Base-by-base conservation (phyloP, 768 basidiomycete species). In the Symmetrospora coprosmae region DNA sequence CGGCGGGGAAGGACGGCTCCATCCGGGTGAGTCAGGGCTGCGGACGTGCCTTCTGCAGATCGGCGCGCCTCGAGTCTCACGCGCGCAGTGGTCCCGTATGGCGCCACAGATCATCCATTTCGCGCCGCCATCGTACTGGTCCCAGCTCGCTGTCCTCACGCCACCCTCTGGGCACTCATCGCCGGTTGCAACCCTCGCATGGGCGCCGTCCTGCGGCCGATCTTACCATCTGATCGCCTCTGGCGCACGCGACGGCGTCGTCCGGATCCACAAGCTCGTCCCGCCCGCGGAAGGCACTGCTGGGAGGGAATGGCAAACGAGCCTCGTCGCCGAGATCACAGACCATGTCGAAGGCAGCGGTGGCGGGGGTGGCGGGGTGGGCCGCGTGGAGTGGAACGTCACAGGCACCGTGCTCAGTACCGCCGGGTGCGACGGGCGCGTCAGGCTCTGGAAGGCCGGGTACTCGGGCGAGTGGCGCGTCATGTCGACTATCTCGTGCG, bases 171-270 rank as follows among this genome's bases (percentile, higher is more conserved):
- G 56, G 31, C 17, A 75, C 2, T 78, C 59, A 14, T 53, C 76
- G 38, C 80, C 91, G 1, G 79, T 92, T 49, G 86, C 85, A 0
- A 82, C 84, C 30, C 80, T 97, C 34, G 77, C 89, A 16, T 99
- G 91, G 91, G 89, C 92, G 0, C 87, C 94, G 0, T 84, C 84
- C 0, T 92, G 88, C 62, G 94, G 92, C 5, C 79, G 94, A 27
- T 86, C 86, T 0, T 92, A 89, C 72, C 92, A 97, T 68, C 83
- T 96, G 37, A 78, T 97, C 61, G 94, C 92, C 1, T 87, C 88
- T 0, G 94, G 90, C 16, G 77, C 81, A 30, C 78, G 89, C 30
- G 90, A 94, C 70, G 89, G 90, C 1, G 79, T 80, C 43, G 89
- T 96, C 13, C 74, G 88, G 63, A 86, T 99, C 64, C 96, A 90